Evolutionary conservation across 176 grass and related monocot species (phyloP).

Genomic region (Oryza coarctata): DNA sequence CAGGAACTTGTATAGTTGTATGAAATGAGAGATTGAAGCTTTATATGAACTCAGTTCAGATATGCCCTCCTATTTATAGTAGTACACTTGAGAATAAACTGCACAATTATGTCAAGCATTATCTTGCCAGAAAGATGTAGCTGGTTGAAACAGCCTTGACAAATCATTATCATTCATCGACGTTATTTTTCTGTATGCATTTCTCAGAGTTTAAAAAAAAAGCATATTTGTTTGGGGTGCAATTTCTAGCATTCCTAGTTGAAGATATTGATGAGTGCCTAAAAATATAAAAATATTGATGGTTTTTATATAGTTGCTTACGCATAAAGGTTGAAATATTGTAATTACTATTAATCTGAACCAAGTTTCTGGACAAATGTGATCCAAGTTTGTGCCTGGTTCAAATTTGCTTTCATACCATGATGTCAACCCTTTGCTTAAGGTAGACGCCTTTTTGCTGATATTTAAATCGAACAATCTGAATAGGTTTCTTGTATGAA

Average conservation of each 20-base stretch:
- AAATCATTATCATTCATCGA: background rate
- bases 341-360: background rate
- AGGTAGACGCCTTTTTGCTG: background rate
- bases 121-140: background rate
- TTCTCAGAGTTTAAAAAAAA: background rate
- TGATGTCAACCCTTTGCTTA: background rate
- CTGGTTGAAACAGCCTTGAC: background rate
- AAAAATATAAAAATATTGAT: too few relatives aligned
- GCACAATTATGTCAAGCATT: background rate
- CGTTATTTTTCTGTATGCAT: background rate
- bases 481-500: background rate
- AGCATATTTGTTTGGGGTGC: too few relatives aligned
- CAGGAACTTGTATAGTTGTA: background rate
- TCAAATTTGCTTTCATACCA: background rate
- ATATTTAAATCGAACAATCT: background rate
- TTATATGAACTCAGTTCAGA: background rate
- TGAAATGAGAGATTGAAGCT: conserved; percentile 6
- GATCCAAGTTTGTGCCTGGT: background rate
- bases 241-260: too few relatives aligned
- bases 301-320: background rate
- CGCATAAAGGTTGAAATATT: background rate
- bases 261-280: too few relatives aligned
- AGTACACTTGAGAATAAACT: background rate
- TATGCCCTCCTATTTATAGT: background rate
- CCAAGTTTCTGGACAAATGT: background rate